Base-by-base conservation (phyloP, 2,329 filamentous ascomycete species). In the Microsporum ferrugineum region DNA sequence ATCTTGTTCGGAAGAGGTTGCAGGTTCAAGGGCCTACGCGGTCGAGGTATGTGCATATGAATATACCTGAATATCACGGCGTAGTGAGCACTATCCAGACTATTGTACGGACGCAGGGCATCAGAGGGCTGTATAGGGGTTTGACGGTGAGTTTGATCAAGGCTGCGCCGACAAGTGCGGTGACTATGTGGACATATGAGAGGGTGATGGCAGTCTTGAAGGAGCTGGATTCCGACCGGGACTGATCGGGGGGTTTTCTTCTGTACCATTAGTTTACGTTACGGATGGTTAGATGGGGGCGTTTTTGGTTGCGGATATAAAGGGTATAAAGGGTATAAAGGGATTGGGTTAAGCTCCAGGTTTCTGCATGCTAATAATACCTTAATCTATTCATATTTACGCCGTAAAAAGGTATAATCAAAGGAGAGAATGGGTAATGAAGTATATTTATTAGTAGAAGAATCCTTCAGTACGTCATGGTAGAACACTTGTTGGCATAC, bases 141-240 rank as follows among this genome's bases (percentile, higher is more conserved):
- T 76, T 99, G 71, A 87, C 86, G 0, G 91, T 97, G 61, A 92
- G 91, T 72, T 76, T 99, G 70, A 72, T 97, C 66, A 99, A 99
- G 78, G 89, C 92, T 36, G 94, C 92, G 27, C 94, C 94, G n/a
- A 85, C 89, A 33, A 94, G 89, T 72, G 90, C 91, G 5, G 84
- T 96, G 36, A 96, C 91, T 0, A 89, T 96, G 80, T 96, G 91
- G 90, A 95, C 89, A 1, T 96, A 96, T 74, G 91, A 96, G 77
- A 79, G 86, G 69, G 82, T 82, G 17, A 77, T 96, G 76, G 81
- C 78, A 58, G 66, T 84, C 27, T 76, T 92, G 64, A 74, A 77
- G 61, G 71, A 74, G 49, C 49, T 53, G 49, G 49, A 53, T 53
- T 53, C 49, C 31, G 29, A 34, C 4, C 39, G 39, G 39, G 39